phyloP scores from a whole-genome alignment of 192 early-diverging fungal genomes.

The Coemansia sp. region DNA sequence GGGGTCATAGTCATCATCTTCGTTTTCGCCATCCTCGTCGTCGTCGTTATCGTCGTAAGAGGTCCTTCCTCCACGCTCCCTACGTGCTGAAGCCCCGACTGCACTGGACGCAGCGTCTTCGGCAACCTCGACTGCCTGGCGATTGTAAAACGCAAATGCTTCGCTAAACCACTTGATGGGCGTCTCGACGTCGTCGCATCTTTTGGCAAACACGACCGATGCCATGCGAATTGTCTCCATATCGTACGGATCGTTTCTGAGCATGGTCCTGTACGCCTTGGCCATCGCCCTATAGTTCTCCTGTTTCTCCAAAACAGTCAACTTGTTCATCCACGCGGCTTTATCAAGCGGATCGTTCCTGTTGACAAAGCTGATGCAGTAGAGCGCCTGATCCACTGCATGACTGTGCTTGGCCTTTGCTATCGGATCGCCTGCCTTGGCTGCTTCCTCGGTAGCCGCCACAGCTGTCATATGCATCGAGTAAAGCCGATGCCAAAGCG shows the following conservation, averaged over 20 bases:
- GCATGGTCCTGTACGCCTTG: conserved; percentile 56
- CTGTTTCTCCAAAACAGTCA: conserved; percentile 54
- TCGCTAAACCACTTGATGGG: conserved; percentile 39
- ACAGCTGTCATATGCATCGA: conserved; percentile 62
- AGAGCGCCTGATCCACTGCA: conserved; percentile 71
- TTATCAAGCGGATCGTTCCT: conserved; percentile 61
- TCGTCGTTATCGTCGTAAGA: conserved; percentile 30
- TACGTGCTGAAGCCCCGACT: conserved; percentile 15
- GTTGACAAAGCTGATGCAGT: conserved; percentile 73
- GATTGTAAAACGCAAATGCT: conserved; percentile 52
- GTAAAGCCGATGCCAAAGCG: conserved; percentile 82
- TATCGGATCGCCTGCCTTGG: conserved; percentile 13
- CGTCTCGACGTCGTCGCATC: conserved; percentile 36
- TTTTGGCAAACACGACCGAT: conserved; percentile 55
- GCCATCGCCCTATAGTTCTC: conserved; percentile 58
- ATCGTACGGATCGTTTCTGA: conserved; percentile 62
- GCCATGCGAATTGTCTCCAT: conserved; percentile 65
- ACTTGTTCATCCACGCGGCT: conserved; percentile 67
- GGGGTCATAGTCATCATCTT: conserved; percentile 20
- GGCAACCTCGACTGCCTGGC: conserved; percentile 60
- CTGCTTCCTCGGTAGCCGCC: conserved; percentile 3
- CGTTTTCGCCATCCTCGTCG: conserved; percentile 14
- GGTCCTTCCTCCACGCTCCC: neutral
- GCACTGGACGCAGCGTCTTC: conserved; percentile 55
- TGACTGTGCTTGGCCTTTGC: conserved; percentile 54